A percentile compares a stretch with the other conserved stretches of the same genome.
Evolutionary conservation across 176 grass and related monocot genomes (phyloP).

Genomic region (Lolium multiflorum): DNA sequence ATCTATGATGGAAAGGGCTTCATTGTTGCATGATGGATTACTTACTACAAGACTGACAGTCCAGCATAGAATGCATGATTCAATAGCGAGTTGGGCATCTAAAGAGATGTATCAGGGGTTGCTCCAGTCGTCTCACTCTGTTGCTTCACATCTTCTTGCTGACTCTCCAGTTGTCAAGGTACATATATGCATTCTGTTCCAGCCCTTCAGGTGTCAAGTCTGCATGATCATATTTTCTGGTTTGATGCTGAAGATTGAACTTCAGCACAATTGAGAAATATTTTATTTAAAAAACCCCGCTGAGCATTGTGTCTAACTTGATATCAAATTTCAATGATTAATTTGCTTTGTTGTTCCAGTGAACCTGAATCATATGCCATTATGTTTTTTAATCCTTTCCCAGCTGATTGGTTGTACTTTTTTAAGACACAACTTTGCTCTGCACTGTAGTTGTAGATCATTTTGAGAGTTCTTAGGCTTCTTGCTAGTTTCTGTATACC

Average conservation of each 20-base stretch:
- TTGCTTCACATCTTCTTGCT: slow-evolving; percentile 88
- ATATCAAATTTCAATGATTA: slow-evolving; percentile 1
- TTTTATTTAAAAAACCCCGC: background rate
- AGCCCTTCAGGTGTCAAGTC: background rate
- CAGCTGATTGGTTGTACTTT: slow-evolving; percentile 7
- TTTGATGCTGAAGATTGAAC: background rate
- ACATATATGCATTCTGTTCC: slow-evolving; percentile 24
- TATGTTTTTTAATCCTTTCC: slow-evolving; percentile 4
- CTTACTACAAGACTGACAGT: slow-evolving; percentile 67
- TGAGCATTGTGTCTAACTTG: slow-evolving; percentile 14
- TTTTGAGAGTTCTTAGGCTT: background rate
- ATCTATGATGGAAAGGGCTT: slow-evolving; percentile 93
- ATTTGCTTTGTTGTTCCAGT: background rate
- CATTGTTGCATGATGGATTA: slow-evolving; percentile 69
- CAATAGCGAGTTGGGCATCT: slow-evolving; percentile 95
- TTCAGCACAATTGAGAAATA: background rate
- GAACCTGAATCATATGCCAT: slow-evolving; percentile 8
- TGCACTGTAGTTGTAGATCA: background rate
- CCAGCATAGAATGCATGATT: slow-evolving; percentile 95
- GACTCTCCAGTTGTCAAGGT: slow-evolving; percentile 95
- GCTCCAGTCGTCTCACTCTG: slow-evolving; percentile 68
- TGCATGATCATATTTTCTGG: slow-evolving; percentile 23
- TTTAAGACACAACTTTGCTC: background rate
- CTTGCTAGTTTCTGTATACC: background rate
- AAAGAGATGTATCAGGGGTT: slow-evolving; percentile 92